A percentile compares a stretch with the other conserved stretches of the same genome.
These are phyloP conservation scores for Aristolochia fimbriata DNA, from an alignment of 164 flowering plant species.

Conservation along the genomic window DNA sequence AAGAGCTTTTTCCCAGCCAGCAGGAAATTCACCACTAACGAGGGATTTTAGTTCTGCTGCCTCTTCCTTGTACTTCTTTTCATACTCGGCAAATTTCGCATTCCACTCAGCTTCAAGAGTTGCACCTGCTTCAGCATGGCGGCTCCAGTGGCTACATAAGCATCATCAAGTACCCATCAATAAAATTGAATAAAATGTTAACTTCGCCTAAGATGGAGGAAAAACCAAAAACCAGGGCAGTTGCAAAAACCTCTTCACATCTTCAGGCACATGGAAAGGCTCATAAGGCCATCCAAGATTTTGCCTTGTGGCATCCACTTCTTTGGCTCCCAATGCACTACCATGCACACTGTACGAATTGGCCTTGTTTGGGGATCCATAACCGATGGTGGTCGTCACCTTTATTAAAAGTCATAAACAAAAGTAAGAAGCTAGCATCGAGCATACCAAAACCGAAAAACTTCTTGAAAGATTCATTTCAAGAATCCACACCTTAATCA, in stretches of 20 bases:
- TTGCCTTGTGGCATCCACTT: conserved; percentile 92
- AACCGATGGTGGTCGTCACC: conserved; percentile 82
- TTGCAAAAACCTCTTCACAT: conserved; percentile 59
- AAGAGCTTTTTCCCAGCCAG: conserved; percentile 98
- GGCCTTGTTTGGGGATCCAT: conserved; percentile 95
- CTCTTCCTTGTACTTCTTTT: conserved; percentile 81
- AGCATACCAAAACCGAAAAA: too few relatives aligned
- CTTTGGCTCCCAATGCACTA: conserved; percentile 85
- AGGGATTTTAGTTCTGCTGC: conserved; percentile 75
- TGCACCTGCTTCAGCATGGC: conserved; percentile 72
- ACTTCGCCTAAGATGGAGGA: neutral
- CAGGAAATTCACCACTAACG: conserved; percentile 59
- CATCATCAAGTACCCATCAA: neutral
- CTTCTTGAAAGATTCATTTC: neutral
- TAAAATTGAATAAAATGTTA: neutral
- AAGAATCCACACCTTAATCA: conserved; percentile 63
- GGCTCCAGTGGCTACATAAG: conserved; percentile 83
- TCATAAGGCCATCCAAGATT: conserved; percentile 91
- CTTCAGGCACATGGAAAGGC: conserved; percentile 96
- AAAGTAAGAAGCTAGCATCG: neutral
- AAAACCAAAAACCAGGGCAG: neutral
- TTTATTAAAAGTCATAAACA: neutral
- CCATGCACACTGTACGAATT: conserved; percentile 96
- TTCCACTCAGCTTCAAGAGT: conserved; percentile 93
- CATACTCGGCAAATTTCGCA: conserved; percentile 83